phyloP scores from a whole-genome alignment of 148 eudicot species.

The Drosera capensis region DNA sequence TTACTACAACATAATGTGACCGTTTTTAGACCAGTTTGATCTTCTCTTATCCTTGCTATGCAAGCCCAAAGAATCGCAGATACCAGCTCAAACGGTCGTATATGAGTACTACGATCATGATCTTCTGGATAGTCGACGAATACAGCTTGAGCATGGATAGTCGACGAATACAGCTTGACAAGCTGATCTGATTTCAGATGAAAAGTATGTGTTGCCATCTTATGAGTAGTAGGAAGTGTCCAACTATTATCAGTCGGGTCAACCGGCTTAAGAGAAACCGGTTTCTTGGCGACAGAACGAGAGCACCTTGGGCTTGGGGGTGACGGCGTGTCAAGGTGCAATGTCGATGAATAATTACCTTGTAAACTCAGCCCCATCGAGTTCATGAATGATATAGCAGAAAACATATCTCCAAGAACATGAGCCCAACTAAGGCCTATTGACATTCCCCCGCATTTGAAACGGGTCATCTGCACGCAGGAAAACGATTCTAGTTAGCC shows the following conservation, averaged over 20 bases:
- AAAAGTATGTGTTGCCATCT: conserved; percentile 28
- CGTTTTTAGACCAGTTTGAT: conserved; percentile 15
- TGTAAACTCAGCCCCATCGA: conserved; percentile 28
- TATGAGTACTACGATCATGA: neutral
- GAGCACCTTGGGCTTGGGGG: conserved; percentile 7
- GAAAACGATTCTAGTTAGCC: too few relatives aligned
- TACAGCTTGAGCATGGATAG: neutral
- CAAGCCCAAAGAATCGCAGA: conserved; percentile 49
- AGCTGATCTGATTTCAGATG: conserved; percentile 18
- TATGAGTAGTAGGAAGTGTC: conserved; percentile 13
- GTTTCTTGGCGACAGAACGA: neutral
- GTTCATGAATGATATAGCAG: conserved; percentile 55
- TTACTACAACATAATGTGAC: conserved; percentile 33
- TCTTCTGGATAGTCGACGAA: neutral
- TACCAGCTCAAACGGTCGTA: conserved; percentile 25
- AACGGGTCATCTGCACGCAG: conserved; percentile 38
- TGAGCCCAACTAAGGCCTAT: conserved; percentile 83
- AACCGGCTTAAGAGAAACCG: conserved; percentile 22
- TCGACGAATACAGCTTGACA: conserved; percentile 12
- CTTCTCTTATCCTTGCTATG: conserved; percentile 28
- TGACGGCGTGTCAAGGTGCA: conserved; percentile 7
- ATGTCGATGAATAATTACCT: conserved; percentile 10
- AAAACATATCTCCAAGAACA: conserved; percentile 55
- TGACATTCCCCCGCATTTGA: conserved; percentile 63
- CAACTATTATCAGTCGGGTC: conserved; percentile 43